phyloP scores from a whole-genome alignment of 108 stramenopile genomes.

The Skeletonema tropicum region DNA sequence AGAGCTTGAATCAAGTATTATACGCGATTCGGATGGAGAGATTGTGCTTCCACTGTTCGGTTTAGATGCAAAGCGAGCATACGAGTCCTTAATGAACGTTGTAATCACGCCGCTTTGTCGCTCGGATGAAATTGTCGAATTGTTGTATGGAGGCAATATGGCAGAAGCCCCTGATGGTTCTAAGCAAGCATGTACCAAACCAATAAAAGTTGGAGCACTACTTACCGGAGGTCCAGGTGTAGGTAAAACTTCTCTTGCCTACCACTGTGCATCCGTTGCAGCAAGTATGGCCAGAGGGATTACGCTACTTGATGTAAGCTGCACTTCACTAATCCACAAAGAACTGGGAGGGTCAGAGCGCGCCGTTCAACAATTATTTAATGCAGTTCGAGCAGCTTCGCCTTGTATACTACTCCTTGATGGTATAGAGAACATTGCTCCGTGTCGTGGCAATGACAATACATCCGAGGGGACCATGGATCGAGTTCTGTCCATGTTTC shows the following conservation, averaged over 20 bases:
- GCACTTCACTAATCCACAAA: conserved; percentile 86
- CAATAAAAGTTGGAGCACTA: conserved; percentile 74
- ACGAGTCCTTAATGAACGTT: conserved; percentile 64
- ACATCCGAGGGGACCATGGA: conserved; percentile 92
- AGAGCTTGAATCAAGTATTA: conserved; percentile 50
- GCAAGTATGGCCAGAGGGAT: conserved; percentile 57
- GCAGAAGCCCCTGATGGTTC: not conserved
- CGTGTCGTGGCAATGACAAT: conserved; percentile 78
- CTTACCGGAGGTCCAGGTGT: conserved; percentile 70
- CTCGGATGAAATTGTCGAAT: conserved; percentile 50
- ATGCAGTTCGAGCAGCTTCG: conserved; percentile 67
- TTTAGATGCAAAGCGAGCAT: conserved; percentile 49
- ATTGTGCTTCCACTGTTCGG: conserved; percentile 62
- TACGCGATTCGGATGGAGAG: conserved; percentile 20
- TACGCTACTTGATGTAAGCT: conserved; percentile 80
- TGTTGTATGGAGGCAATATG: conserved; percentile 47
- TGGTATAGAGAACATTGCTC: conserved; percentile 84
- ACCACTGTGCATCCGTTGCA: conserved; percentile 66
- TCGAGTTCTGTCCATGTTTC: conserved; percentile 80
- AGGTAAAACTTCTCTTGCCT: conserved; percentile 76
- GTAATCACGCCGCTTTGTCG: conserved; percentile 81
- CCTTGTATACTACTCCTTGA: conserved; percentile 87
- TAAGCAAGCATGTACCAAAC: conserved; percentile 12
- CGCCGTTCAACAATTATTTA: conserved; percentile 67
- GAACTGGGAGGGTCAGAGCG: conserved; percentile 86